phyloP scores from a whole-genome alignment of 352 stramenopile species.

The Phytophthora sansomeana region DNA sequence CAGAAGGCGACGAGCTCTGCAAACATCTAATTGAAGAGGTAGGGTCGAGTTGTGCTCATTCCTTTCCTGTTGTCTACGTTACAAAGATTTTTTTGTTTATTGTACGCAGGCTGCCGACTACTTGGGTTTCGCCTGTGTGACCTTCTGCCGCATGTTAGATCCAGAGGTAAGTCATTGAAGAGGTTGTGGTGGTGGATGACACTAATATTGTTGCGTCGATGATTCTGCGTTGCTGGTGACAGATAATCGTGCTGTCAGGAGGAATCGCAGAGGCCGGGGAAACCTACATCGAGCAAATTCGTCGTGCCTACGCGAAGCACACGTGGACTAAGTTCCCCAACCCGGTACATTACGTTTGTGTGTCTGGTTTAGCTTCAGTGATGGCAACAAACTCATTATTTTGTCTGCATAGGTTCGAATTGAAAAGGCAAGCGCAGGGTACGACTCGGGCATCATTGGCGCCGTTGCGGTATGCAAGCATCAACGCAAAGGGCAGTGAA shows the following conservation, averaged over 20 bases:
- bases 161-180: conserved; percentile 58
- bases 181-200: background rate
- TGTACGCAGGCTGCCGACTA: conserved; percentile 72
- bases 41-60: background rate
- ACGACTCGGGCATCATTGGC: conserved; percentile 86
- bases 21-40: conserved; percentile 77
- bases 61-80: background rate
- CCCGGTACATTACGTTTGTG: conserved; percentile 46
- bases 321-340: conserved; percentile 79
- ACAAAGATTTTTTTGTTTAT: background rate
- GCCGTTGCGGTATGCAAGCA: conserved; percentile 58
- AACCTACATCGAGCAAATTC: conserved; percentile 73
- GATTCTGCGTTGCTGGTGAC: background rate
- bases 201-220: conserved; percentile 23
- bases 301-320: conserved; percentile 67
- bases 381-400: conserved; percentile 2
- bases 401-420: conserved; percentile 59
- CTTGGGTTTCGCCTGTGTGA: conserved; percentile 85
- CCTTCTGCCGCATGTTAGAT: conserved; percentile 78
- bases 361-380: conserved; percentile 6
- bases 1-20: conserved; percentile 72
- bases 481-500: conserved; percentile 27
- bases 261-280: conserved; percentile 80
- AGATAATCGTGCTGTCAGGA: conserved; percentile 86
- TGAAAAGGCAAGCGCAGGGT: conserved; percentile 83